Evolutionary conservation across 495 filamentous ascomycete species (phyloP), one percentile per base, ranked within the genome.

Genomic region (Annulohypoxylon stygium): DNA sequence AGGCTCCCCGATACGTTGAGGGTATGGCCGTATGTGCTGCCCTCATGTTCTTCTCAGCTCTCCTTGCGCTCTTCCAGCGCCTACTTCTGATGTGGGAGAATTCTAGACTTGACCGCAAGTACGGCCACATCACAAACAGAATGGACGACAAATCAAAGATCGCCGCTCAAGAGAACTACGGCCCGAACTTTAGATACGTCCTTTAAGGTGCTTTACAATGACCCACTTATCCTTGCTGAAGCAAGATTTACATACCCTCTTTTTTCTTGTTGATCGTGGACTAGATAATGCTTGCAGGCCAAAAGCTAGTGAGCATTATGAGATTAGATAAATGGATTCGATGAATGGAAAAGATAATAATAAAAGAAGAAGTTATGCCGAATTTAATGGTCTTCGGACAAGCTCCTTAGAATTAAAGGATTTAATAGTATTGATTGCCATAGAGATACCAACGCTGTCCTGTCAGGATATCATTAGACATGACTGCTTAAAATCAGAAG

Each of bases 1-100:
- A 91, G 36, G 80, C 74, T 0, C 91, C 90, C 2, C 84, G 87
- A 9, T 92, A 87, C 72, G 74, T 85, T 8, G 81, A 84, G 45
- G 91, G 91, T 0, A 90, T 90, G 84, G 83, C 81, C 26, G 82
- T 91, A 54, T 91, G 90, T 75, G 90, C 90, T 2, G 88, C 86
- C 1, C 90, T 91, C 71, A 89, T 91, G 86, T 84, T 89, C 65
- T 88, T 90, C 79, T 90, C 85, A 26, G 84, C 82, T 0, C 23
- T 88, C 3, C 79, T 92, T 3, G 87, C 89, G 0, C 69, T 91
- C 3, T 64, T 75, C 12, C 78, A 92, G 64, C 84, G 91, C 23
- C 70, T 77, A 34, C 77, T 91, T 25, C 76, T 92, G 5, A 81
- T 80, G 11, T 89, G 86, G 85, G 86, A 89, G 82, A 93, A 93